A percentile compares a stretch with the other conserved stretches of the same genome.
Evolutionary conservation across 768 basidiomycete genomes (phyloP).

Genomic region (Calocera cornea): DNA sequence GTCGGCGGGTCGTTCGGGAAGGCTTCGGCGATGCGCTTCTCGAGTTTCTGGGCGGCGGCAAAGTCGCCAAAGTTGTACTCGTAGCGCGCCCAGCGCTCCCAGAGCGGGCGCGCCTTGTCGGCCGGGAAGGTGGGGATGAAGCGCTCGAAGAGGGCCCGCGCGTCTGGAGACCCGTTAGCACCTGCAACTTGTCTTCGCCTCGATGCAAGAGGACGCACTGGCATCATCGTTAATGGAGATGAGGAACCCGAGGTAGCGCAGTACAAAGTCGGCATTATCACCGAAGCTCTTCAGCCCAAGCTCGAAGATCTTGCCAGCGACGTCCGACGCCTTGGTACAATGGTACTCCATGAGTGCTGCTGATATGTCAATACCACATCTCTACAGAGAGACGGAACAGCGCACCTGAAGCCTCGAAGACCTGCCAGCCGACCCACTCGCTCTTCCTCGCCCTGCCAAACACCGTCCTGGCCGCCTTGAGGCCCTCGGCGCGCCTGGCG

Average conservation of each 20-base stretch:
- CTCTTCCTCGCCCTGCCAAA: slow-evolving; percentile 74
- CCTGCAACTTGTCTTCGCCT: neutral
- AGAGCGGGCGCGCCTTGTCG: slow-evolving; percentile 69
- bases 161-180: slow-evolving; percentile 44
- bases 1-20: slow-evolving; percentile 81
- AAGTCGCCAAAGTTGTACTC: slow-evolving; percentile 94
- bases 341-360: slow-evolving; percentile 92
- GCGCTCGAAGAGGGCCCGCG: slow-evolving; percentile 87
- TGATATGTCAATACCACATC: neutral
- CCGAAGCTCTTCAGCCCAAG: slow-evolving; percentile 75
- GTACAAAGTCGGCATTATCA: slow-evolving; percentile 70
- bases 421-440: slow-evolving; percentile 74
- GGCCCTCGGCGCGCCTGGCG: slow-evolving; percentile 72
- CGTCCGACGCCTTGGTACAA: slow-evolving; percentile 57
- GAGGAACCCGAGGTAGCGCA: slow-evolving; percentile 83
- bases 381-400: slow-evolving; percentile 10
- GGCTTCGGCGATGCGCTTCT: slow-evolving; percentile 74
- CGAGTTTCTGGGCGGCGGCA: slow-evolving; percentile 74
- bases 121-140: slow-evolving; percentile 64
- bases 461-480: slow-evolving; percentile 59
- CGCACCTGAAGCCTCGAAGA: slow-evolving; percentile 82
- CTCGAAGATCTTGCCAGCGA: slow-evolving; percentile 87
- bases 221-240: slow-evolving; percentile 90
- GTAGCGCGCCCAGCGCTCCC: slow-evolving; percentile 93
- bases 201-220: slow-evolving; percentile 42